Conservation (phyloP, 768 basidiomycete genomes). For the Amanita phalloides region DNA sequence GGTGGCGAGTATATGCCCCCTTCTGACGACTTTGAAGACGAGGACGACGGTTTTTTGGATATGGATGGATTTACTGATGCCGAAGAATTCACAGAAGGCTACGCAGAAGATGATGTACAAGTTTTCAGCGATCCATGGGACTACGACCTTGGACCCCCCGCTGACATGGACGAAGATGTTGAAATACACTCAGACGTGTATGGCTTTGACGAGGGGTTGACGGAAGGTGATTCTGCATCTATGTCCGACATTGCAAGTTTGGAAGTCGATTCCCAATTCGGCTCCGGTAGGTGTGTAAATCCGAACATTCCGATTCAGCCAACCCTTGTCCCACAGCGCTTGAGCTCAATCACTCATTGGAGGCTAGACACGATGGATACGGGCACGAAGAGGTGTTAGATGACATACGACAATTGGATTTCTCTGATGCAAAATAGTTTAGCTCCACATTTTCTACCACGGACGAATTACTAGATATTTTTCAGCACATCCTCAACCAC, state of each 20-base stretch:
- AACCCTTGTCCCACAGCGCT: neutral
- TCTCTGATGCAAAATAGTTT: neutral
- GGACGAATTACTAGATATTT: constrained; percentile 5
- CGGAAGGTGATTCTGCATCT: constrained; percentile 27
- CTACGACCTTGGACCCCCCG: too few species aligned
- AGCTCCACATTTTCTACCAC: neutral
- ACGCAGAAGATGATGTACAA: neutral
- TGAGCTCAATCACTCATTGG: neutral
- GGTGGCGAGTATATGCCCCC: constrained; percentile 61
- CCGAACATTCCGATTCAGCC: neutral
- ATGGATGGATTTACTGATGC: constrained; percentile 29
- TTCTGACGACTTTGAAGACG: constrained; percentile 38
- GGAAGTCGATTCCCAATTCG: neutral
- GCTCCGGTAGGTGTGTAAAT: neutral
- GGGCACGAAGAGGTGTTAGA: neutral
- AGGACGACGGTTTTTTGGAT: constrained; percentile 35
- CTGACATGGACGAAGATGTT: too few species aligned
- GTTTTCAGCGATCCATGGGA: too few species aligned
- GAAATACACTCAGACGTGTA: neutral
- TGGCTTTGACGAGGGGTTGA: constrained; percentile 24
- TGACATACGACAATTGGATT: neutral
- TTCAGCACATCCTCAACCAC: constrained; percentile 27
- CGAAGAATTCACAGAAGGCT: constrained; percentile 10
- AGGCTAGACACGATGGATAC: neutral
- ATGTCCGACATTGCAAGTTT: constrained; percentile 13